Evolutionary conservation across 306 rosid genomes (phyloP).

Genomic region (Sicyos baderoa): DNA sequence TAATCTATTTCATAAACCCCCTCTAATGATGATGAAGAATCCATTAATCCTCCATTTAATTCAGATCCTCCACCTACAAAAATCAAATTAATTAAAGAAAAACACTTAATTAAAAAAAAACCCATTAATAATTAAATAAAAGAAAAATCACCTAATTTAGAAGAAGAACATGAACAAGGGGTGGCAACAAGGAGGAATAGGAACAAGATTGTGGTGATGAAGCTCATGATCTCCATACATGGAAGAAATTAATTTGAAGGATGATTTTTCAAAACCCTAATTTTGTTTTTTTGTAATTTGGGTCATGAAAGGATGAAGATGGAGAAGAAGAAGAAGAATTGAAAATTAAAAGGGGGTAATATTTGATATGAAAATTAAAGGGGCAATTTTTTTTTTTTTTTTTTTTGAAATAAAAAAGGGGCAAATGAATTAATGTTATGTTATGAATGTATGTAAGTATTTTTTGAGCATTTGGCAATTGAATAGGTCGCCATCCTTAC

Average conservation of each 20-base stretch:
- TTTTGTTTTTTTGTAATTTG: neutral
- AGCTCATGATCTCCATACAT: constrained; percentile 55
- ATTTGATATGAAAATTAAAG: neutral
- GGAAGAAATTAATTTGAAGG: neutral
- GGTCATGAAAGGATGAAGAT: neutral
- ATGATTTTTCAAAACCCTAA: neutral
- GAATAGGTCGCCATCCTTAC: constrained; percentile 44
- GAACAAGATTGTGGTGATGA: constrained; percentile 32
- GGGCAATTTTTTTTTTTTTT: no score
- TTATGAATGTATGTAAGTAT: neutral
- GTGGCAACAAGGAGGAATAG: constrained; percentile 38
- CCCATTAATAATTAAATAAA: neutral
- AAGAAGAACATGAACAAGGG: constrained; percentile 33
- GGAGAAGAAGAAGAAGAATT: neutral
- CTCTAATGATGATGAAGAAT: neutral
- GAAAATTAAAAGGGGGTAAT: constrained; percentile 1
- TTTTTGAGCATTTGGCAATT: constrained; percentile 26
- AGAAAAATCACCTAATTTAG: constrained; percentile 6
- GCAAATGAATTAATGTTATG: neutral
- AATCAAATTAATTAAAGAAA: no score
- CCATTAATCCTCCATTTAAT: constrained; percentile 14
- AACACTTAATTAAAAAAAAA: no score
- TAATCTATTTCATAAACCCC: constrained; percentile 81
- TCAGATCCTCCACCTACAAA: constrained; percentile 38
- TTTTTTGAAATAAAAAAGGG: no score